Base-by-base conservation (phyloP, 2,329 filamentous ascomycete species). In the Aspergillus sojae region DNA sequence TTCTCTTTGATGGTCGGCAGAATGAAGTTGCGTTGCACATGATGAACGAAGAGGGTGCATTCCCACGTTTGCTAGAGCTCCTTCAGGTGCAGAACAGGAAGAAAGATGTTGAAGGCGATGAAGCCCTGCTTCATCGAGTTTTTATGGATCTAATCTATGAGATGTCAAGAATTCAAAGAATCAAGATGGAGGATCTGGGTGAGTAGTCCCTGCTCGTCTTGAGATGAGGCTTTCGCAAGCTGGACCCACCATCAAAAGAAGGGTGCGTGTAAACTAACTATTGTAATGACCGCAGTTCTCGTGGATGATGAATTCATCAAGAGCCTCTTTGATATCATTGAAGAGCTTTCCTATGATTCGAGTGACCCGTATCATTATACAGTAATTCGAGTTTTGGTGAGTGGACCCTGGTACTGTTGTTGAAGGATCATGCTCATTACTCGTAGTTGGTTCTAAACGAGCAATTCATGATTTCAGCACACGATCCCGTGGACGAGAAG, bases 321-420 rank as follows among this genome's bases (percentile, higher is more conserved):
- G 41, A 91, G 92, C 73, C 86, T 99, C 11, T 93, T 98, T 72
- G 86, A 90, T 68, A 89, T 97, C 62, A 94, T 97, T 72, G 94
- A 98, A 79, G 86, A 91, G 66, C 84, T 94, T 5, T 95, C 93
- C 7, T 89, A 94, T 75, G 94, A 98, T 77, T 89, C 87, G 26
- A 88, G 93, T 69, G 95, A 98, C 77, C 94, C 94, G 1, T 99
- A 97, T 76, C 94, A 98, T 76, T 98, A 97, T 76, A 91, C 93
- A 6, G 90, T 97, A 53, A 97, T 99, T 73, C 88, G 94, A 67
- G 94, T 98, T 57, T 78, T 99, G 80, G 93, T 96, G 80, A 76
- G 89, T 82, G 9, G 53, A 19, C 36, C 12, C 19, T 50, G 14
- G n/a, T 19, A 1, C 32, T 55, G 19, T 61, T 64, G 19, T 7